Evolutionary conservation across 2,329 filamentous ascomycete species (phyloP).

Genomic region (Colletotrichum trifolii): DNA sequence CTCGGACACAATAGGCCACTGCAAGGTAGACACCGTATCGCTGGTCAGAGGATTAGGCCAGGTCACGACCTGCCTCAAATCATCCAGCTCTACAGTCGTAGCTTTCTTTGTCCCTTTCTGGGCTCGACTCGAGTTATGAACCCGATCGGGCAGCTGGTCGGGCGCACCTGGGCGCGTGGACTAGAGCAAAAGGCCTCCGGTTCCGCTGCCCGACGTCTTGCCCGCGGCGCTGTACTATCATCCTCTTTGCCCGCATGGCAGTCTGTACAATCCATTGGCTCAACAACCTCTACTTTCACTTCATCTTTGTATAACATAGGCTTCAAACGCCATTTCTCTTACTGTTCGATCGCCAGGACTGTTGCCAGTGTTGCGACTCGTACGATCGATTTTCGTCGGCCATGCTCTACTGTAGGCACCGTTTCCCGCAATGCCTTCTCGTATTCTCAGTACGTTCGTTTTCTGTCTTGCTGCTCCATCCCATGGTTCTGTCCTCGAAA

Average conservation of each 20-base stretch:
- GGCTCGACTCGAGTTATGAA: conserved; percentile 25
- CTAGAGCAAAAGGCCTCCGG: conserved; percentile 15
- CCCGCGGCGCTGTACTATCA: conserved; percentile 13
- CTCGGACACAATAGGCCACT: not conserved
- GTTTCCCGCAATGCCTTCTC: conserved; percentile 15
- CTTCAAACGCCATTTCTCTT: conserved; percentile 18
- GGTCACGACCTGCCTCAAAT: conserved; percentile 26
- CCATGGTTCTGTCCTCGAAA: too few species aligned
- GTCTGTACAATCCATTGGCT: not conserved
- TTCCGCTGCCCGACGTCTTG: conserved; percentile 9
- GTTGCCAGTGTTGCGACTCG: not conserved
- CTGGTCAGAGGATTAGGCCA: conserved; percentile 16
- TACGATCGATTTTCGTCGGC: conserved; percentile 14
- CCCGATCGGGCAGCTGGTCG: conserved; percentile 34
- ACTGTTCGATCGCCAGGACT: conserved; percentile 5
- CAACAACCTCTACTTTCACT: not conserved
- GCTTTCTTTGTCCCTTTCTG: not conserved
- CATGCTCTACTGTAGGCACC: not conserved
- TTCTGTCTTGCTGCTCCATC: too few species aligned
- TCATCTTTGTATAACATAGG: conserved; percentile 25
- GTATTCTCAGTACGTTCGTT: conserved; percentile 15
- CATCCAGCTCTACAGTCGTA: conserved; percentile 13
- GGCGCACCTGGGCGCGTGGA: conserved; percentile 26
- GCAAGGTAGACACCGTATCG: not conserved
- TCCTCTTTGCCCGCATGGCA: conserved; percentile 1